Conservation (phyloP, 2,329 filamentous ascomycete species). For the Penicillium sp. region DNA sequence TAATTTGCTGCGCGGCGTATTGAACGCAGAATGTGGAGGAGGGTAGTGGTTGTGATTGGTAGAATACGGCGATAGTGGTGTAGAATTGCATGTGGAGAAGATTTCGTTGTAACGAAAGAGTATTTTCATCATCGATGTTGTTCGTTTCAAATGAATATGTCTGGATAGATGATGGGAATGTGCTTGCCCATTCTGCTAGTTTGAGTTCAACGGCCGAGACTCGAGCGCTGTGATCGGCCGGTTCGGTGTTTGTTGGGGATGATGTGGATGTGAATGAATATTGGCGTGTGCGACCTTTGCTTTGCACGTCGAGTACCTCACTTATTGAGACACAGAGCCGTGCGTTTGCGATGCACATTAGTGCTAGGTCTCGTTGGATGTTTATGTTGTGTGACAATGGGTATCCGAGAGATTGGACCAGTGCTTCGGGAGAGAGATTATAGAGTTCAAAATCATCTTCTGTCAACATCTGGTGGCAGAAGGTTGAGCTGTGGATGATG, state of each 20-base stretch:
- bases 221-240: background rate
- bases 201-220: slow-evolving; percentile 9
- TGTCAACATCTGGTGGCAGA: slow-evolving; percentile 9
- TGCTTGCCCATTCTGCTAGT: slow-evolving; percentile 16
- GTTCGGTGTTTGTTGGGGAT: background rate
- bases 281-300: background rate
- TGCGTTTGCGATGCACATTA: slow-evolving; percentile 12
- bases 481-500: slow-evolving; percentile 7
- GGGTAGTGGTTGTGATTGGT: slow-evolving; percentile 14
- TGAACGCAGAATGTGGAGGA: slow-evolving; percentile 17
- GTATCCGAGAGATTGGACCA: background rate
- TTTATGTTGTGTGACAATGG: background rate
- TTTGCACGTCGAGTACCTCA: slow-evolving; percentile 13
- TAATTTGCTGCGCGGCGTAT: slow-evolving; percentile 16
- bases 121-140: slow-evolving; percentile 3
- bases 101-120: slow-evolving; percentile 11
- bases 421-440: background rate
- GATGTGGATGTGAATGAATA: slow-evolving; percentile 1
- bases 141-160: slow-evolving; percentile 2
- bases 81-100: slow-evolving; percentile 19
- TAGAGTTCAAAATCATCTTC: slow-evolving; percentile 15
- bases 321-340: slow-evolving; percentile 12
- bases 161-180: slow-evolving; percentile 11
- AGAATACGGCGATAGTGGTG: slow-evolving; percentile 17
- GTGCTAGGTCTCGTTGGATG: slow-evolving; percentile 6